Conservation (phyloP, 2,329 filamentous ascomycete species). For the Cytospora schulzeri region DNA sequence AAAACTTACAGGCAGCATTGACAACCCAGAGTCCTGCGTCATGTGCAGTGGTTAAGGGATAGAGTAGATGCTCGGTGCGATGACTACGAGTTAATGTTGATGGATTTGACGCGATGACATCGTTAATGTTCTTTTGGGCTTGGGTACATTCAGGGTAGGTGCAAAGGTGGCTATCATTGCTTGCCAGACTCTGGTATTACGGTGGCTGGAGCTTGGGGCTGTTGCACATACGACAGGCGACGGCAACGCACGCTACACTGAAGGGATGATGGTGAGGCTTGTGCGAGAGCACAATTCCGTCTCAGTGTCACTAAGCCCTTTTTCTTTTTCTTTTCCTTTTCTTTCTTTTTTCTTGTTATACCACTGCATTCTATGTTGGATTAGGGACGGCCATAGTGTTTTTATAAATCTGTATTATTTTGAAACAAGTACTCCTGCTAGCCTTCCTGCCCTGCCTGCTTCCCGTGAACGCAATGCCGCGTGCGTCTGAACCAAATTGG, state of each 20-base stretch:
- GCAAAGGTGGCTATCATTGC: constrained; percentile 15
- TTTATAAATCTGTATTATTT: constrained; percentile 3
- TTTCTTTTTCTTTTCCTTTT: background rate
- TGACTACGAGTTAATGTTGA: constrained; percentile 21
- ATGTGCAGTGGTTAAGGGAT: constrained; percentile 88
- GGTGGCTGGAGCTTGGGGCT: constrained; percentile 11
- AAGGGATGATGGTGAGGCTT: constrained; percentile 22
- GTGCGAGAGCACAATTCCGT: constrained; percentile 19
- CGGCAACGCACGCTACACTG: constrained; percentile 19
- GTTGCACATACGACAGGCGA: constrained; percentile 20
- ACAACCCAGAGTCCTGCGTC: constrained; percentile 90
- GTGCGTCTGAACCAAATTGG: background rate
- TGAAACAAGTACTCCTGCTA: background rate
- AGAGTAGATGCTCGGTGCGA: constrained; percentile 4
- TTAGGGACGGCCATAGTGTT: constrained; percentile 20
- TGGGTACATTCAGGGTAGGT: constrained; percentile 13
- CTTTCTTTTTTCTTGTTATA: constrained; percentile 21
- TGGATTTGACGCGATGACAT: constrained; percentile 19
- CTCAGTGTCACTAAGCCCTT: constrained; percentile 8
- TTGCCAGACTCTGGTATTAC: constrained; percentile 23
- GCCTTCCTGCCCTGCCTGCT: background rate
- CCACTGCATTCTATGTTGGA: constrained; percentile 24
- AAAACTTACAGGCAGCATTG: constrained; percentile 73
- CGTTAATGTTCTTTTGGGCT: constrained; percentile 14
- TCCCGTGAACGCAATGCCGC: background rate